phyloP scores from a whole-genome alignment of 768 basidiomycete species.

The Panus rudis region DNA sequence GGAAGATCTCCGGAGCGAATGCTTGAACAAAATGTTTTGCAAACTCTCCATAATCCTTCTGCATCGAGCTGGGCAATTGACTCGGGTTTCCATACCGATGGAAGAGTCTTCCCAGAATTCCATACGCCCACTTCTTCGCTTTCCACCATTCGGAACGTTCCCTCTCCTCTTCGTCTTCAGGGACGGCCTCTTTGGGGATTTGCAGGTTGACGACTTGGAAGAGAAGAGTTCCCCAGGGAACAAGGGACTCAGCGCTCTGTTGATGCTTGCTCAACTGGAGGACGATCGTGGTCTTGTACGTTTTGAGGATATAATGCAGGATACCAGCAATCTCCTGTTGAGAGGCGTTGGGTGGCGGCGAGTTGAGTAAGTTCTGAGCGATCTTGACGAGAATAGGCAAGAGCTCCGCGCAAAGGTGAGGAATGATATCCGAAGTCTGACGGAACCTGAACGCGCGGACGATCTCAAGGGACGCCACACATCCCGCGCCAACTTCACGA shows the following conservation, averaged over 20 bases:
- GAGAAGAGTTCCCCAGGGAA: constrained; percentile 83
- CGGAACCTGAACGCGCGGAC: constrained; percentile 79
- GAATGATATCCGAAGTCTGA: constrained; percentile 52
- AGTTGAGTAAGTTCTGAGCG: constrained; percentile 59
- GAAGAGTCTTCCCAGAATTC: constrained; percentile 72
- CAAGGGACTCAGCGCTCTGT: constrained; percentile 64
- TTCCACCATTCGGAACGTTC: constrained; percentile 87
- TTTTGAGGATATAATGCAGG: constrained; percentile 81
- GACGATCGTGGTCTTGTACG: constrained; percentile 79
- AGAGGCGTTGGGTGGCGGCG: constrained; percentile 48
- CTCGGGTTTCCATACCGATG: constrained; percentile 86
- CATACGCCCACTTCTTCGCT: constrained; percentile 90
- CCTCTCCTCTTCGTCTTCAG: constrained; percentile 66
- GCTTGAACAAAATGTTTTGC: constrained; percentile 68
- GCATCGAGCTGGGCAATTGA: constrained; percentile 69
- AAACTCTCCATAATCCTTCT: constrained; percentile 63
- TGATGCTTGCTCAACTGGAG: constrained; percentile 68
- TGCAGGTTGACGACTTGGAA: constrained; percentile 73
- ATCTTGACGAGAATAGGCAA: constrained; percentile 76
- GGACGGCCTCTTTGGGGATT: constrained; percentile 58
- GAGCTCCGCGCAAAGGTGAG: constrained; percentile 49
- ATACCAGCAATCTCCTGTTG: constrained; percentile 74
- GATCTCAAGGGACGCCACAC: constrained; percentile 70
- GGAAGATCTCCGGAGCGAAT: constrained; percentile 86
- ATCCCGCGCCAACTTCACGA: constrained; percentile 73